Evolutionary conservation across 2,329 filamentous ascomycete species (phyloP).

Genomic region (Triangularia setosa): DNA sequence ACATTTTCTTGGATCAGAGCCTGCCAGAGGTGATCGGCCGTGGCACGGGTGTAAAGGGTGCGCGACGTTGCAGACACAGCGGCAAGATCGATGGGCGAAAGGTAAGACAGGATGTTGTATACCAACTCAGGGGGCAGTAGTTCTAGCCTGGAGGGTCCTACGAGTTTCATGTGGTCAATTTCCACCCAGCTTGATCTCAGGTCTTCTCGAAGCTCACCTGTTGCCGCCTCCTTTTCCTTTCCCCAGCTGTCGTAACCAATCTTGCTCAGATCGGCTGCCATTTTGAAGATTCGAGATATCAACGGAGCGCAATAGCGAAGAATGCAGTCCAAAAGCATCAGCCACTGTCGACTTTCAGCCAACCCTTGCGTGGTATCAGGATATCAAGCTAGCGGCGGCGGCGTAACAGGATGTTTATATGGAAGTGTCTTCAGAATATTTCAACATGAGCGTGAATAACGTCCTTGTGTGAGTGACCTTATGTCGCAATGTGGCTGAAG

Average conservation of each 20-base stretch:
- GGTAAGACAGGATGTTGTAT: slow-evolving; percentile 63
- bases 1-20: slow-evolving; percentile 65
- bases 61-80: slow-evolving; percentile 59
- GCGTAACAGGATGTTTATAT: background rate
- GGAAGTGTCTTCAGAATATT: too few species aligned
- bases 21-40: slow-evolving; percentile 69
- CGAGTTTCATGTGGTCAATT: background rate
- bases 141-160: background rate
- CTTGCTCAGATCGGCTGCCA: background rate
- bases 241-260: background rate
- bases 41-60: slow-evolving; percentile 54
- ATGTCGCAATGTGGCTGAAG: background rate
- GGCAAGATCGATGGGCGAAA: slow-evolving; percentile 62
- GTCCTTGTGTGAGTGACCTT: background rate
- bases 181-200: background rate
- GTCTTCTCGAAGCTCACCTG: background rate
- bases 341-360: too few species aligned
- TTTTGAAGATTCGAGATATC: background rate
- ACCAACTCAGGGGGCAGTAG: slow-evolving; percentile 71
- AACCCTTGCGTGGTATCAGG: background rate
- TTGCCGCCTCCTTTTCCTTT: background rate
- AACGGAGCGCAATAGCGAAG: background rate
- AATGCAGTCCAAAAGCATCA: background rate
- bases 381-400: background rate
- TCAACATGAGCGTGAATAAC: too few species aligned